Conservation (phyloP, 208 protist species). For the Crithidia brevicula region DNA sequence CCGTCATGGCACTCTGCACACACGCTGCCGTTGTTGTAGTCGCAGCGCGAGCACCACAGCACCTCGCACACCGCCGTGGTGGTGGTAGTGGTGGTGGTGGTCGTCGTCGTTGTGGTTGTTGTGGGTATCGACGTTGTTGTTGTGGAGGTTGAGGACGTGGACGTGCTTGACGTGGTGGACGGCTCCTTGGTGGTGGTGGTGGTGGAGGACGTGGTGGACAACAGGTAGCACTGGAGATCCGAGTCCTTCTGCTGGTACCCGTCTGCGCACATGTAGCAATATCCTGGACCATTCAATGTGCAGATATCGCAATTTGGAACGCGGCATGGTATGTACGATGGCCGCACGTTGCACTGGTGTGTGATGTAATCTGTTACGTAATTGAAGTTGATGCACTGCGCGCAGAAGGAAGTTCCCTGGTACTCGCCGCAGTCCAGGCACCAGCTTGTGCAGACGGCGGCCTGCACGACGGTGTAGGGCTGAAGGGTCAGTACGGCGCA, state of each 20-base stretch:
- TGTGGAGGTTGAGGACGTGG: not conserved
- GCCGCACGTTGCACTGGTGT: constrained; percentile 5
- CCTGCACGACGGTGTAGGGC: not conserved
- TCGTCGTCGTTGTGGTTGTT: not conserved
- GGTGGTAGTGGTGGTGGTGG: constrained; percentile 5
- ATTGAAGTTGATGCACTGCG: constrained; percentile 5
- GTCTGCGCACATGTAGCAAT: constrained; percentile 14
- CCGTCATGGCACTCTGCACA: constrained; percentile 10
- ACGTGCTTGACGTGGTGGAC: constrained; percentile 4
- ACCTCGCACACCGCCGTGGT: constrained; percentile 4
- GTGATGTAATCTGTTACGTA: constrained; percentile 9
- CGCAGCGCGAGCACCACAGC: constrained; percentile 8
- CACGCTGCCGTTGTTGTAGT: constrained; percentile 6
- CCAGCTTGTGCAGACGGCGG: not conserved
- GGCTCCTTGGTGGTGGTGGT: not conserved
- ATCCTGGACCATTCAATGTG: not conserved
- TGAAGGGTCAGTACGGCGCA: not conserved
- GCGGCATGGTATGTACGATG: not conserved
- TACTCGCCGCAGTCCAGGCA: constrained; percentile 10
- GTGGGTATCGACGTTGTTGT: not conserved
- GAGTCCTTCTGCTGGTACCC: constrained; percentile 12
- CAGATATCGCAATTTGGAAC: not conserved
- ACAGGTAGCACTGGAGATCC: constrained; percentile 4
- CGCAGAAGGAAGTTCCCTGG: not conserved
- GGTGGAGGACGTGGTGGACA: not conserved